Conservation (phyloP, 73 alveolate genomes). For the Stentor roeselii region DNA sequence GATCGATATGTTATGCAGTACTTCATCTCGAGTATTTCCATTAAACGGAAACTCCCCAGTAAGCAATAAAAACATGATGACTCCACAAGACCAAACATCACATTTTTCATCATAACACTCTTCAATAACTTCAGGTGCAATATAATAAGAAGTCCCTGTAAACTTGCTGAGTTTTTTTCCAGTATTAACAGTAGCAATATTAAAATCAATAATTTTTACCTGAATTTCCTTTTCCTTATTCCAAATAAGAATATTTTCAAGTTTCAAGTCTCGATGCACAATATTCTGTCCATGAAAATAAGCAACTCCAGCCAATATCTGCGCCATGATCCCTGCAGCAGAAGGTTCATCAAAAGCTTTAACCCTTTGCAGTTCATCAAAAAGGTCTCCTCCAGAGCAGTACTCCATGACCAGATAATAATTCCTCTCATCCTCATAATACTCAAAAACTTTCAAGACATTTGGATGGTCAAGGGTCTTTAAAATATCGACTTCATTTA, state of each 20-base stretch:
- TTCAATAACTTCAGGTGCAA: conserved; percentile 43
- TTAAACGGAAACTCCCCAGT: conserved; percentile 44
- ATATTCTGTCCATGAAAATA: conserved; percentile 47
- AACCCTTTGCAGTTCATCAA: conserved; percentile 31
- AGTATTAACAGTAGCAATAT: conserved; percentile 36
- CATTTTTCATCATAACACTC: conserved; percentile 38
- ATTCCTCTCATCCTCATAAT: conserved; percentile 36
- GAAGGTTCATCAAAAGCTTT: conserved; percentile 33
- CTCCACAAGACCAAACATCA: conserved; percentile 59
- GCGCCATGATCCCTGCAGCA: conserved; percentile 43
- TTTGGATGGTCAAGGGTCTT: conserved; percentile 48
- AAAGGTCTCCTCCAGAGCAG: conserved; percentile 42
- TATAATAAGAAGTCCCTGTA: conserved; percentile 43
- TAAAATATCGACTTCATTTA: conserved; percentile 44
- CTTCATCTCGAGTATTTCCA: conserved; percentile 38
- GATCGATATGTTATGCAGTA: conserved; percentile 27
- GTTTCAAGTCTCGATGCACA: conserved; percentile 51
- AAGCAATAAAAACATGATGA: conserved; percentile 37
- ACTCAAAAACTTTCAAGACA: conserved; percentile 47
- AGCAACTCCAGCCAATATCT: conserved; percentile 32
- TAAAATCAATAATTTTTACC: conserved; percentile 51
- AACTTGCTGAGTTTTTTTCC: conserved; percentile 33
- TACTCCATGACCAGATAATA: conserved; percentile 48
- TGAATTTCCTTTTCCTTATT: conserved; percentile 30
- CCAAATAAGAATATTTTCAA: conserved; percentile 43